phyloP scores from a whole-genome alignment of 2,329 filamentous ascomycete species.

The Zymoseptoria pseudotritici region DNA sequence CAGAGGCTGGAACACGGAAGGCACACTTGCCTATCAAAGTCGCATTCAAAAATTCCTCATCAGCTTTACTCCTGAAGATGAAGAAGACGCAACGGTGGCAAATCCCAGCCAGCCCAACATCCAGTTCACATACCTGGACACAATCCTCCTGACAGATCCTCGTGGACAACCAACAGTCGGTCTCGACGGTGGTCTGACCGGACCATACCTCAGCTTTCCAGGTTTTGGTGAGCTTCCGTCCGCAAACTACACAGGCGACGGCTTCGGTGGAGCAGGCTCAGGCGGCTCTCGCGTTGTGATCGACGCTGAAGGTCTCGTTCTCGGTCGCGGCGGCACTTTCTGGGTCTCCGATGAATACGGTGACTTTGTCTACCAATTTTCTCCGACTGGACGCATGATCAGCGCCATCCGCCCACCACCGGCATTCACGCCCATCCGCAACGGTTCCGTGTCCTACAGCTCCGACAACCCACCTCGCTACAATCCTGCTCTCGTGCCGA shows the following conservation, averaged over 20 bases:
- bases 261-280: constrained; percentile 54
- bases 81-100: constrained; percentile 43
- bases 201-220: constrained; percentile 44
- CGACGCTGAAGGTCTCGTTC: constrained; percentile 60
- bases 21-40: constrained; percentile 58
- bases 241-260: constrained; percentile 58
- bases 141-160: constrained; percentile 57
- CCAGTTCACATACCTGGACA: constrained; percentile 55
- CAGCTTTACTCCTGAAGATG: constrained; percentile 47
- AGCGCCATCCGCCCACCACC: constrained; percentile 57
- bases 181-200: constrained; percentile 52
- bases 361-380: constrained; percentile 62
- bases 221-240: constrained; percentile 53
- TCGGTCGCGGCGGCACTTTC: constrained; percentile 54
- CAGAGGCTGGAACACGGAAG: constrained; percentile 61
- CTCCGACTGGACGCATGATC: constrained; percentile 50
- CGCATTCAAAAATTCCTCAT: constrained; percentile 62
- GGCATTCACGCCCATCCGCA: constrained; percentile 57
- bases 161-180: constrained; percentile 56
- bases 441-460: constrained; percentile 54
- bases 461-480: constrained; percentile 58
- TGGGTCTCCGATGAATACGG: constrained; percentile 68
- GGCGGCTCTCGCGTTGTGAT: constrained; percentile 55
- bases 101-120: constrained; percentile 53
- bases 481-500: constrained; percentile 40